Evolutionary conservation across 2,329 filamentous ascomycete species (phyloP).

Genomic region (Sphaerulina populicola): DNA sequence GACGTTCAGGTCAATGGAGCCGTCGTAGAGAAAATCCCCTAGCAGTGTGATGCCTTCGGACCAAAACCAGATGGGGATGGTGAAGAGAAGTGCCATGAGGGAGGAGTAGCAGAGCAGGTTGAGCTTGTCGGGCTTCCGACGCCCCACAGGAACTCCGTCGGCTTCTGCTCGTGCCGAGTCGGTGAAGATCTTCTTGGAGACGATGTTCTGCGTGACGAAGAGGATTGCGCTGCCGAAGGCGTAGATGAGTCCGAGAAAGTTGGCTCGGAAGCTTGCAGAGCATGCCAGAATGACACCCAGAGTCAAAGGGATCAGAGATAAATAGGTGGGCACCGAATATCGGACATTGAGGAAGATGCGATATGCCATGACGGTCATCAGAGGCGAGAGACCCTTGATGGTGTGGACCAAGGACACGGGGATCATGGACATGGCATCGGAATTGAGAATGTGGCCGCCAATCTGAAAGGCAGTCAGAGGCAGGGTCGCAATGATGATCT

Average conservation of each 20-base stretch:
- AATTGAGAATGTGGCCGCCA: conserved; percentile 84
- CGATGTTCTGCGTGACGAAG: conserved; percentile 97
- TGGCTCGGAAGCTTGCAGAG: conserved; percentile 81
- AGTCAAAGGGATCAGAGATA: conserved; percentile 69
- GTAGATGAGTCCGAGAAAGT: conserved; percentile 81
- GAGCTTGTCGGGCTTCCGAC: conserved; percentile 86
- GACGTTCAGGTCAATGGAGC: conserved; percentile 66
- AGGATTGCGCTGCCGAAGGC: conserved; percentile 84
- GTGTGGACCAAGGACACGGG: conserved; percentile 96
- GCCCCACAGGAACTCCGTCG: conserved; percentile 54
- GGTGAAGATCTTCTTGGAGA: conserved; percentile 96
- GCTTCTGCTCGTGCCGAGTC: conserved; percentile 78
- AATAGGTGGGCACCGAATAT: conserved; percentile 79
- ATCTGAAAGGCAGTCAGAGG: conserved; percentile 90
- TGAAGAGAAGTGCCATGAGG: conserved; percentile 80
- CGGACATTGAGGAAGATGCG: conserved; percentile 78
- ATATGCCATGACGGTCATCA: conserved; percentile 93
- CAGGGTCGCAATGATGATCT: conserved; percentile 79
- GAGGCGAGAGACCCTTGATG: conserved; percentile 91
- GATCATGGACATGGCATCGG: conserved; percentile 86
- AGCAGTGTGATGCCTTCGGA: conserved; percentile 74
- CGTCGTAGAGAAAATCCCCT: conserved; percentile 69
- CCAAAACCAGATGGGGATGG: conserved; percentile 86
- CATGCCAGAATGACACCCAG: conserved; percentile 93
- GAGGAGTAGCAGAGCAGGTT: conserved; percentile 97